Evolutionary conservation across 1,284 basidiomycete genomes (phyloP).

Genomic region (Cryptococcus floricola): DNA sequence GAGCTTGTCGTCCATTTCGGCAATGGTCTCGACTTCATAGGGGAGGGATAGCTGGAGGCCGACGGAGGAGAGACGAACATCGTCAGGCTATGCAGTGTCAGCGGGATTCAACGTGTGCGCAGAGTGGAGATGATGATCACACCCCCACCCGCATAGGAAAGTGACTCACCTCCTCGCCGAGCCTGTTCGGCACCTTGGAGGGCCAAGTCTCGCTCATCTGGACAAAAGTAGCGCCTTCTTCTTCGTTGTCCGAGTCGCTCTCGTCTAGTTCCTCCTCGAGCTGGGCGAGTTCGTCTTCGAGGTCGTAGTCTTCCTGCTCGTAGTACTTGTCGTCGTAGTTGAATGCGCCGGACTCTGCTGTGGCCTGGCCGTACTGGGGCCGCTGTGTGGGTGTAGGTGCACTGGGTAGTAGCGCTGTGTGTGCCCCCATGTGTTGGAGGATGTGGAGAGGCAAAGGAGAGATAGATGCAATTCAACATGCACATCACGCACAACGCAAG

Average conservation of each 20-base stretch:
- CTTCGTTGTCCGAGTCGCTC: constrained; percentile 14
- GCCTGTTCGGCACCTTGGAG: constrained; percentile 24
- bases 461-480: too few relatives aligned
- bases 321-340: constrained; percentile 23
- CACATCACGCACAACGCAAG: too few relatives aligned
- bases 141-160: too few relatives aligned
- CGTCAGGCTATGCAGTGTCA: constrained; percentile 54
- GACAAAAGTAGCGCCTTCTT: constrained; percentile 10
- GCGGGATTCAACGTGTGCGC: constrained; percentile 67
- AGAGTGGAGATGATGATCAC: constrained; percentile 54
- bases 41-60: constrained; percentile 56
- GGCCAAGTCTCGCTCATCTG: constrained; percentile 28
- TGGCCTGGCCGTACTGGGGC: constrained; percentile 9
- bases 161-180: constrained; percentile 12
- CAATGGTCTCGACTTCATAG: constrained; percentile 74
- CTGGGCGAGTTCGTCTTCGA: background rate
- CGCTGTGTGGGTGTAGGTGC: background rate
- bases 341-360: constrained; percentile 14
- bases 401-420: background rate
- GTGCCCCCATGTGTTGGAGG: too few relatives aligned
- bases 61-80: constrained; percentile 39
- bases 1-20: constrained; percentile 73
- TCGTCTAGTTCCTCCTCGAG: background rate
- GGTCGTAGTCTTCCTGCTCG: background rate
- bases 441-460: too few relatives aligned